Percentiles rank a stretch among this genome's conserved stretches.
Evolutionary conservation across 305 asterid species (phyloP).

Genomic region (Fraxinus angustifolia): DNA sequence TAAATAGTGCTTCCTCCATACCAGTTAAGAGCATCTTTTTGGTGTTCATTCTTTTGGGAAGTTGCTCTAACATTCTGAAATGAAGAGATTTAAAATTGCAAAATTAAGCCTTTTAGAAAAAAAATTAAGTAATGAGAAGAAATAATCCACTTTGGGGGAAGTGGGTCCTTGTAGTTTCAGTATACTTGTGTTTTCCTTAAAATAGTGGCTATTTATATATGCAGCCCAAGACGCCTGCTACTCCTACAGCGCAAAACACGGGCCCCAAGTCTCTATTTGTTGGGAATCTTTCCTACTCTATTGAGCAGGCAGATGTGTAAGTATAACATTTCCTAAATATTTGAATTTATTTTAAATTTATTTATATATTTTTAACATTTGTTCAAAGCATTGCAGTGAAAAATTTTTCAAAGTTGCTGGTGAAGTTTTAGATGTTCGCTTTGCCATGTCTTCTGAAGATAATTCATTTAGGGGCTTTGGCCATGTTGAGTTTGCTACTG

Average conservation of each 20-base stretch:
- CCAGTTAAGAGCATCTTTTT: background rate
- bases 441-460: slow-evolving; percentile 43
- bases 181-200: background rate
- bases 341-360: background rate
- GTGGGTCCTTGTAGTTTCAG: background rate
- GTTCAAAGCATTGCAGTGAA: slow-evolving; percentile 41
- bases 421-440: slow-evolving; percentile 60
- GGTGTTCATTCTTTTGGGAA: background rate
- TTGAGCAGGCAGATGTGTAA: slow-evolving; percentile 63
- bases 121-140: background rate
- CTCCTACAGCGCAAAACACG: slow-evolving; percentile 37
- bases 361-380: background rate
- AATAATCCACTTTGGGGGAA: background rate
- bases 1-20: background rate
- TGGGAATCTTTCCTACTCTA: slow-evolving; percentile 69
- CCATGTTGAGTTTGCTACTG: slow-evolving; percentile 76
- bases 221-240: slow-evolving; percentile 54
- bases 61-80: background rate
- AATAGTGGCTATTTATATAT: slow-evolving; percentile 2
- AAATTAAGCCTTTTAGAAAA: background rate
- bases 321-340: slow-evolving; percentile 22
- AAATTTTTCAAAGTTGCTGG: slow-evolving; percentile 70
- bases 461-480: slow-evolving; percentile 72
- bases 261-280: slow-evolving; percentile 66
- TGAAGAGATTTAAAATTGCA: background rate